Evolutionary conservation across 2,329 filamentous ascomycete genomes (phyloP).

Genomic region (Aspergillus pseudoterreus): DNA sequence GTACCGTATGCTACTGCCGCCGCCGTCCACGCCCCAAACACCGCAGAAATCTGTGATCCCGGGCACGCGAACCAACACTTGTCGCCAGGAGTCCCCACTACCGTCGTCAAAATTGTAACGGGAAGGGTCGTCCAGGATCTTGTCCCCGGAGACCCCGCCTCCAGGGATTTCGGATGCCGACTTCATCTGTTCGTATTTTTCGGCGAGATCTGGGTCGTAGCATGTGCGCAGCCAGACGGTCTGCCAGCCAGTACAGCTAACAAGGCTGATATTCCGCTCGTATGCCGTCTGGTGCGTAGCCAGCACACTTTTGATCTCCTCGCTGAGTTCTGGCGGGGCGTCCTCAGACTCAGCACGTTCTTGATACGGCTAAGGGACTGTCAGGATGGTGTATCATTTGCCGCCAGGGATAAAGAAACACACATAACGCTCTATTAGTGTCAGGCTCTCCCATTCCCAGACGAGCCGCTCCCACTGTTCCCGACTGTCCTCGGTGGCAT

Average conservation of each 20-base stretch:
- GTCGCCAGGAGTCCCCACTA: not conserved
- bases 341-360: not conserved
- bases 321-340: not conserved
- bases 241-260: not conserved
- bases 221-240: conserved; percentile 5
- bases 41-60: not conserved
- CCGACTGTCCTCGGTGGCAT: not conserved
- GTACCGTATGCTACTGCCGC: not conserved
- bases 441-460: conserved; percentile 3
- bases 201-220: not conserved
- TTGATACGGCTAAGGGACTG: not conserved
- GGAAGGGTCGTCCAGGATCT: not conserved
- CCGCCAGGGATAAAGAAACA: too few relatives aligned
- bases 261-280: conserved; percentile 1
- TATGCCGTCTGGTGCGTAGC: not conserved
- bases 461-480: conserved; percentile 4
- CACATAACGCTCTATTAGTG: not conserved
- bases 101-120: not conserved
- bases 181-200: conserved; percentile 1
- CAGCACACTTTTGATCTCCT: not conserved
- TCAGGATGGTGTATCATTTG: too few relatives aligned
- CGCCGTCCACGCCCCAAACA: not conserved
- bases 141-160: not conserved
- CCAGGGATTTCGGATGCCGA: not conserved
- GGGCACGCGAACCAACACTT: not conserved